These are phyloP conservation scores for Jacaranda copaia DNA, from an alignment of 257 asterid genomes.

Conservation along the genomic window DNA sequence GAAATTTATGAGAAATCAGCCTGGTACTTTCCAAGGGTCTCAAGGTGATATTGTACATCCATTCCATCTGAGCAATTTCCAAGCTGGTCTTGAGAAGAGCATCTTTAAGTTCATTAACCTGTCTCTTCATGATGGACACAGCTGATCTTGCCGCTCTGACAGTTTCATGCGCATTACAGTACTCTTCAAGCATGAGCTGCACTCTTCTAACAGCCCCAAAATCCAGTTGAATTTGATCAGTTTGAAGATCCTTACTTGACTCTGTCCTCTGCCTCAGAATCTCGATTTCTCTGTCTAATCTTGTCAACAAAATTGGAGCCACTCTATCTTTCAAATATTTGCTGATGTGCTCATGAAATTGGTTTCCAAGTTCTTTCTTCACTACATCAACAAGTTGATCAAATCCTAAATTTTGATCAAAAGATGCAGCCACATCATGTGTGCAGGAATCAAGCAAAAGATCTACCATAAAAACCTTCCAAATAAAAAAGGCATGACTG, in stretches of 20 bases:
- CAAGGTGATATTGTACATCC: conserved; percentile 76
- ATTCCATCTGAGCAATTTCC: conserved; percentile 89
- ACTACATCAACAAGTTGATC: conserved; percentile 85
- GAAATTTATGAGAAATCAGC: conserved; percentile 66
- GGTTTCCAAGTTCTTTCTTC: conserved; percentile 67
- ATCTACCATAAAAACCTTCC: conserved; percentile 88
- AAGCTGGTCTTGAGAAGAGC: conserved; percentile 77
- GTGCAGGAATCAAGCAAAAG: conserved; percentile 86
- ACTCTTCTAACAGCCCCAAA: conserved; percentile 55
- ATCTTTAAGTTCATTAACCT: conserved; percentile 77
- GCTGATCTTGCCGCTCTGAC: conserved; percentile 88
- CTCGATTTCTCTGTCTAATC: conserved; percentile 72
- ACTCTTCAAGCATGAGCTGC: conserved; percentile 85
- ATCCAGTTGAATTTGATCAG: conserved; percentile 50
- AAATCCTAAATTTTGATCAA: conserved; percentile 83
- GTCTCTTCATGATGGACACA: conserved; percentile 80
- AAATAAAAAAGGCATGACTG: conserved; percentile 75
- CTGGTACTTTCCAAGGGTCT: conserved; percentile 68
- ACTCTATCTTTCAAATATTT: conserved; percentile 83
- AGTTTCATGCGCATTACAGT: conserved; percentile 89
- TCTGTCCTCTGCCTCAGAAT: conserved; percentile 58
- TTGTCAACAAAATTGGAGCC: conserved; percentile 66
- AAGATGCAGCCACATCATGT: conserved; percentile 70
- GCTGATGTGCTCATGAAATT: conserved; percentile 74
- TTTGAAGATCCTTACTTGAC: conserved; percentile 49